A percentile compares a stretch with the other conserved stretches of the same genome.
Evolutionary conservation across 2,329 filamentous ascomycete genomes (phyloP).

Genomic region (Geosmithia morbida): DNA sequence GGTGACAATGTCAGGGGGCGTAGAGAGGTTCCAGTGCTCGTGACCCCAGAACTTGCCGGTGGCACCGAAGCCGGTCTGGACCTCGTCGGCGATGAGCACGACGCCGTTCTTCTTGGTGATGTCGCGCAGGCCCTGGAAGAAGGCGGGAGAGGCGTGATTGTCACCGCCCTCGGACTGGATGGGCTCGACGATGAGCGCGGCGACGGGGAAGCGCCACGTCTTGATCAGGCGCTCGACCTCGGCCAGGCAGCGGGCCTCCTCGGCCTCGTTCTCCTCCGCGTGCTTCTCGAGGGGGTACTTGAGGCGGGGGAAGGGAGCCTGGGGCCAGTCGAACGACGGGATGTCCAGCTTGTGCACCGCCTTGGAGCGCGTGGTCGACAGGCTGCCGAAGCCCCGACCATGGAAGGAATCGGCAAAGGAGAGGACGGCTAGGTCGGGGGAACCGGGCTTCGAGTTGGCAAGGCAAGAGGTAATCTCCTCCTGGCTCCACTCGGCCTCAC

Average conservation of each 20-base stretch:
- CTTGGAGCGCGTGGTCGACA: conserved; percentile 71
- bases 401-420: conserved; percentile 71
- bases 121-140: conserved; percentile 62
- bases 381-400: conserved; percentile 63
- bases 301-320: conserved; percentile 63
- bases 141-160: conserved; percentile 66
- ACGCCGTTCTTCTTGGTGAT: conserved; percentile 57
- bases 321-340: conserved; percentile 78
- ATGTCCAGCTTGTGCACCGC: conserved; percentile 79
- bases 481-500: conserved; percentile 52
- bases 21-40: conserved; percentile 62
- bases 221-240: conserved; percentile 60
- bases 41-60: conserved; percentile 82
- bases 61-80: conserved; percentile 74
- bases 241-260: conserved; percentile 58
- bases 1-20: conserved; percentile 74
- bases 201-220: conserved; percentile 52
- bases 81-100: conserved; percentile 70
- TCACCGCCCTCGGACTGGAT: conserved; percentile 76
- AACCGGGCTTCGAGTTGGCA: conserved; percentile 58
- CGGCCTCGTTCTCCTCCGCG: conserved; percentile 51
- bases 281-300: conserved; percentile 66
- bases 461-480: conserved; percentile 56
- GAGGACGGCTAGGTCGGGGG: conserved; percentile 61
- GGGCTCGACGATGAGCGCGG: conserved; percentile 63